phyloP scores from a whole-genome alignment of 116 monocot species.

The Papilionanthe hybrid region DNA sequence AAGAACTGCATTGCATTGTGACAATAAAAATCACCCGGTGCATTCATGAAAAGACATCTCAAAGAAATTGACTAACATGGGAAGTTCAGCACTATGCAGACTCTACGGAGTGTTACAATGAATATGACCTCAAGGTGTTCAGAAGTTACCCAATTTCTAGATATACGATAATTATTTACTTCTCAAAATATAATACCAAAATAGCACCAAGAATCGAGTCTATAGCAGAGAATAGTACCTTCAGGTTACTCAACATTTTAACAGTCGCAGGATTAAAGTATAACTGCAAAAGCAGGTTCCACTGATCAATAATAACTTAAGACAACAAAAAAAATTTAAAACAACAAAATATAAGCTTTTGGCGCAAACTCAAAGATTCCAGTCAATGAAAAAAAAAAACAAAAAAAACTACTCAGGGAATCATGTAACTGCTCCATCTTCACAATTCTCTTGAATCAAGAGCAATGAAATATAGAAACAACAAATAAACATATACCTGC shows the following conservation, averaged over 20 bases:
- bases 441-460: conserved; percentile 1
- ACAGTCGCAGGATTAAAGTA: conserved; percentile 63
- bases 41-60: neutral
- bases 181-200: neutral
- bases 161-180: neutral
- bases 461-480: neutral
- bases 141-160: neutral
- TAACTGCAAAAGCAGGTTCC: conserved; percentile 28
- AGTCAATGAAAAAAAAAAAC: neutral
- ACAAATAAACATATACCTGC: conserved; percentile 54
- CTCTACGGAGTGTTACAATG: too few relatives aligned
- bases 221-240: conserved; percentile 23
- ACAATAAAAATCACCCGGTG: neutral
- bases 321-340: neutral
- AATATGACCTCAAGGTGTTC: neutral
- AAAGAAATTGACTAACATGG: neutral
- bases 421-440: neutral
- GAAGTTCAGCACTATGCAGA: neutral
- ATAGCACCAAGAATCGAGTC: neutral
- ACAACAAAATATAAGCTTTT: neutral
- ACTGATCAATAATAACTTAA: neutral
- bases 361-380: neutral
- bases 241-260: conserved; percentile 61
- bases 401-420: neutral
- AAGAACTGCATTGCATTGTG: neutral